Base-by-base conservation (phyloP, 202 grass and related monocot species). In the Alloteropsis angusta region DNA sequence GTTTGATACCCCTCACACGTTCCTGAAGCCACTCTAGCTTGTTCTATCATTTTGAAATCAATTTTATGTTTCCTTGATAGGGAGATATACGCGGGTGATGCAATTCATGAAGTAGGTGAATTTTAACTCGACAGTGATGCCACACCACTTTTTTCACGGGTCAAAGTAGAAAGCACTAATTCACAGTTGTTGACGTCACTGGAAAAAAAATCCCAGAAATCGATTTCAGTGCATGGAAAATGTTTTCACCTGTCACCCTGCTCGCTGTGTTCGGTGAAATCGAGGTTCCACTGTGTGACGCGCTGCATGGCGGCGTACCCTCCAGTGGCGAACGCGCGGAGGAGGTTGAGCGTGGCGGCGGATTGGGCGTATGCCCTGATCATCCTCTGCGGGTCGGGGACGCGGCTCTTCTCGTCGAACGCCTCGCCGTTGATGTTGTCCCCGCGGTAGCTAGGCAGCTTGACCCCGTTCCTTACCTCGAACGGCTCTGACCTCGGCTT, bases 281-380 rank as follows among this genome's bases (percentile, higher is more conserved):
- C 88, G 1, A 90, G 76, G 76, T 90, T 91, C 91, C 91, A 94
- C 72, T 82, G 88, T 16, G 85, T 86, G 42, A 94, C 83, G 1
- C 86, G 68, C 61, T 93, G 85, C 88, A 93, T 88, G 55, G 79
- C 86, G 11, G 88, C 80, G 64, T 88, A 94, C 9, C 91, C 86
- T 65, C 83, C 92, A 32, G 80, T 86, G 71, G 90, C 90, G 17
- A 92, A 84, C 26, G 86, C 52, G 3, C 86, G 82, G 60, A 92
- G 84, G n/a, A 89, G 80, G 80, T 92, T 92, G 15, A 89, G 90
- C 30, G 86, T 89, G 9, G 90, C 58, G 23, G 90, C 86, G 17
- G 90, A 86, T 6, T 92, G 90, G 16, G 66, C 19, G 47, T 92
- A 92, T 0, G 86, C 80, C 13, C 86, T 32, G 59, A 89, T 74